Evolutionary conservation across 176 grass and related monocot species (phyloP).

Genomic region (Phoenix dactylifera): DNA sequence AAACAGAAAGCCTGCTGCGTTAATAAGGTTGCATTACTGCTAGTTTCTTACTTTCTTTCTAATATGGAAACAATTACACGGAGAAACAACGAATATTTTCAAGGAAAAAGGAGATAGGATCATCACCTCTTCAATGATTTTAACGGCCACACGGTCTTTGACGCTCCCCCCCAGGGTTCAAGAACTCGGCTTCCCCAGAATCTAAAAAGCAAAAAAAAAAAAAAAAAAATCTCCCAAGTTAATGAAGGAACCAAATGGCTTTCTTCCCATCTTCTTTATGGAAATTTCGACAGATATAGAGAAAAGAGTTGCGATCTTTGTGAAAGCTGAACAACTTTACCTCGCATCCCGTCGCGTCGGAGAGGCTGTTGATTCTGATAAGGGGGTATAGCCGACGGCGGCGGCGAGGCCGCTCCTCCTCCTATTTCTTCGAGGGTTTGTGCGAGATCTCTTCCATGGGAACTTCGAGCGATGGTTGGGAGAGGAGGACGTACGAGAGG

Average conservation of each 20-base stretch:
- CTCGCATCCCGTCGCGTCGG: conserved; percentile 87
- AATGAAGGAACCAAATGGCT: conserved; percentile 4
- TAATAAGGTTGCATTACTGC: no score
- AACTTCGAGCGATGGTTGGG: background rate
- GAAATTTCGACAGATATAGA: no score
- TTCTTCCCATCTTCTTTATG: background rate
- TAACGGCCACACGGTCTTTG: conserved; percentile 81
- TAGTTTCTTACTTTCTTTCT: no score
- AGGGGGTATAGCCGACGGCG: conserved; percentile 73
- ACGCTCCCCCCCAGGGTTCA: conserved; percentile 95
- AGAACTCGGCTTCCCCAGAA: conserved; percentile 92
- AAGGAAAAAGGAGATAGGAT: conserved; percentile 2
- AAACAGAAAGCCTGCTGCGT: no score
- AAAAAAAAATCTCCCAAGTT: conserved; percentile 5
- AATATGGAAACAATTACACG: no score
- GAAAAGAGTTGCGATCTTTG: no score
- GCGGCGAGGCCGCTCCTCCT: conserved; percentile 50
- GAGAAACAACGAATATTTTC: background rate
- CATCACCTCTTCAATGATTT: conserved; percentile 85
- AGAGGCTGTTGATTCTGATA: conserved; percentile 95
- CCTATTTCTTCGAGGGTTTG: conserved; percentile 1
- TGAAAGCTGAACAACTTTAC: conserved; percentile 9
- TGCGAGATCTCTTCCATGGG: background rate
- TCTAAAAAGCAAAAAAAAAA: conserved; percentile 36
- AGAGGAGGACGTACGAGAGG: conserved; percentile 39